These are phyloP conservation scores for Ogataea salicorniae DNA, from an alignment of 805 yeast species.

Conservation along the genomic window DNA sequence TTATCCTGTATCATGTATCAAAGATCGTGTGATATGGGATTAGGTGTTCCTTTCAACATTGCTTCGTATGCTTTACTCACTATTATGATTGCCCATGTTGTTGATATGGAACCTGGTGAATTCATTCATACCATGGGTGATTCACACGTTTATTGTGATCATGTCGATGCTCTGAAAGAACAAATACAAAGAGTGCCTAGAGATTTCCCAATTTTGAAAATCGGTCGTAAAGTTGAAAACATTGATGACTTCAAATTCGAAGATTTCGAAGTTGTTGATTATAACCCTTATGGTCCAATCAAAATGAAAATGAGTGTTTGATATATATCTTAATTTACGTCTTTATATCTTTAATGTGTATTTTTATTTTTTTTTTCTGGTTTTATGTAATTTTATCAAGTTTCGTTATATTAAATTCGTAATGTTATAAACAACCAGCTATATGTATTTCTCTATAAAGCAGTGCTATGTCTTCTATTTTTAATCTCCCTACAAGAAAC, in stretches of 20 bases:
- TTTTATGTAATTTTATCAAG: no score
- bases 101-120: slow-evolving; percentile 92
- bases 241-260: slow-evolving; percentile 89
- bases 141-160: slow-evolving; percentile 92
- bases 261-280: slow-evolving; percentile 77
- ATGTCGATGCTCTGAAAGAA: slow-evolving; percentile 81
- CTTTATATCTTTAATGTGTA: neutral
- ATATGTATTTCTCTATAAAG: neutral
- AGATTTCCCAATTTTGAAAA: slow-evolving; percentile 70
- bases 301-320: slow-evolving; percentile 97
- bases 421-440: no score
- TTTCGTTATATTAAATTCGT: no score
- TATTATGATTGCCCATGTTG: slow-evolving; percentile 93
- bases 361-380: neutral
- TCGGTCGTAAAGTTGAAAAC: slow-evolving; percentile 58
- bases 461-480: slow-evolving; percentile 13
- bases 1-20: slow-evolving; percentile 89
- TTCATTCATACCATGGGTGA: slow-evolving; percentile 95
- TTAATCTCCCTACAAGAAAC: slow-evolving; percentile 4
- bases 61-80: slow-evolving; percentile 94
- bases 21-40: slow-evolving; percentile 98
- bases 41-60: slow-evolving; percentile 98
- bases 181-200: slow-evolving; percentile 75
- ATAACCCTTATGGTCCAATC: slow-evolving; percentile 77
- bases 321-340: slow-evolving; percentile 1